Evolutionary conservation across 1,284 basidiomycete species (phyloP).

Genomic region (Acaromyces ingoldii): DNA sequence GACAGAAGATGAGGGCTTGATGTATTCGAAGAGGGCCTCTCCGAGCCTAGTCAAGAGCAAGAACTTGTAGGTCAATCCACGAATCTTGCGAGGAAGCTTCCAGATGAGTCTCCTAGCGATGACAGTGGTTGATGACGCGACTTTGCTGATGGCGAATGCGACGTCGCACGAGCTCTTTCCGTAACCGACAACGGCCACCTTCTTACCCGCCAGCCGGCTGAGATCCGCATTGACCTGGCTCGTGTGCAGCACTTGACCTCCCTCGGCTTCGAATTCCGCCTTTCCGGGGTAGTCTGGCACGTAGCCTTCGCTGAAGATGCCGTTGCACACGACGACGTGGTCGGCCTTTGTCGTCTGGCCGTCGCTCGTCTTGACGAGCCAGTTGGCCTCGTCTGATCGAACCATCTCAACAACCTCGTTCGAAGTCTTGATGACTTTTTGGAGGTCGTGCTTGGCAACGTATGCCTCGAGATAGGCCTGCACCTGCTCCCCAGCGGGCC

Average conservation of each 20-base stretch:
- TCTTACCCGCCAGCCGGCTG: constrained; percentile 21
- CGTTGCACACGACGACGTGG: constrained; percentile 32
- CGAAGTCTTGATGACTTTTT: constrained; percentile 18
- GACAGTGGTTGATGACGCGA: constrained; percentile 21
- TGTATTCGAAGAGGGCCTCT: constrained; percentile 36
- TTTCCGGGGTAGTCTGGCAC: constrained; percentile 29
- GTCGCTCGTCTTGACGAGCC: neutral
- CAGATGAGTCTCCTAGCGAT: constrained; percentile 38
- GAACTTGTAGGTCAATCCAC: constrained; percentile 35
- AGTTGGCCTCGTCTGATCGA: no score
- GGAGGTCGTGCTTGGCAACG: constrained; percentile 25
- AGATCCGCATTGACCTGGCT: constrained; percentile 17
- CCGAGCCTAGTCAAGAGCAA: constrained; percentile 35
- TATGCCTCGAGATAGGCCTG: constrained; percentile 34
- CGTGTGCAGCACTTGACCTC: constrained; percentile 31
- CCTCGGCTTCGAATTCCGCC: constrained; percentile 21
- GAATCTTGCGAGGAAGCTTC: constrained; percentile 36
- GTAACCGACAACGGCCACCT: constrained; percentile 35
- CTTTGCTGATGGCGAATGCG: constrained; percentile 26
- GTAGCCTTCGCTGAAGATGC: constrained; percentile 28
- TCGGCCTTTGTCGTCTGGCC: constrained; percentile 5
- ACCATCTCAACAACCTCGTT: constrained; percentile 15
- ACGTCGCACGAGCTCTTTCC: constrained; percentile 40
- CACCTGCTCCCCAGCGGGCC: constrained; percentile 37
- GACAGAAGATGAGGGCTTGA: constrained; percentile 19